Base-by-base conservation (phyloP, 768 basidiomycete genomes). In the Candolleomyces eurysporus region DNA sequence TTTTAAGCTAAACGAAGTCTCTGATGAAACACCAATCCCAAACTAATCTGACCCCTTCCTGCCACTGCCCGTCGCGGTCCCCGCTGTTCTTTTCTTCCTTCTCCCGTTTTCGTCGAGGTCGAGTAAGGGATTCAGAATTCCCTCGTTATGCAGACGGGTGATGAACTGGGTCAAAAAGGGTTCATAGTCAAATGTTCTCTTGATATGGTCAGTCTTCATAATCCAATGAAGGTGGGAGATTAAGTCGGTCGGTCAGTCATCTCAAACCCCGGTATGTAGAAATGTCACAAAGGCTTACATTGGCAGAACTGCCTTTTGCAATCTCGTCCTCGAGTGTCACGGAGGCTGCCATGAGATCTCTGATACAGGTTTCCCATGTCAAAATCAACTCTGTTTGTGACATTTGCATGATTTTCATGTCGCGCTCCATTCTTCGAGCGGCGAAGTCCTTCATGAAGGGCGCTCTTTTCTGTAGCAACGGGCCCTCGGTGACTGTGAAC, bases 171-270 rank as follows among this genome's bases (percentile, higher is more conserved):
- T 71, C 32, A 86, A 71, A 70, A 88, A 87, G 0, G 84, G 84
- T 65, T 86, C 84, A 63, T 87, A 88, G 70, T 88, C 85, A 64
- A 81, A 83, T 10, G 85, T 86, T 14, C 87, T 73, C 56, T 82
- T 84, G 48, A 83, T 66, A 63, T 85, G 78, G 22, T 88, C 86
- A 10, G 78, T 79, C 86, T 86, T 65, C 51, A 59, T 45, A 17
- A 58, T 39, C 7, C 48, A 32, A 61, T 53, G 46, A 3, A 22
- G 57, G 40, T 13, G 5, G 11, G 36, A 36, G 6, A 36, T 36
- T 36, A 36, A 36, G 36, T 2, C 36, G 36, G 11, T 36, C 36
- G 36, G 36, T 36, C 36, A 36, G 36, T 36, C 36, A 36, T 26
- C 26, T 26, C 26, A 26, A 26, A 26, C 26, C 26, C 26, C 36